Percentiles rank a stretch among this genome's conserved stretches.
phyloP scores from a whole-genome alignment of 768 basidiomycete genomes.

The Flagelloscypha sp. region DNA sequence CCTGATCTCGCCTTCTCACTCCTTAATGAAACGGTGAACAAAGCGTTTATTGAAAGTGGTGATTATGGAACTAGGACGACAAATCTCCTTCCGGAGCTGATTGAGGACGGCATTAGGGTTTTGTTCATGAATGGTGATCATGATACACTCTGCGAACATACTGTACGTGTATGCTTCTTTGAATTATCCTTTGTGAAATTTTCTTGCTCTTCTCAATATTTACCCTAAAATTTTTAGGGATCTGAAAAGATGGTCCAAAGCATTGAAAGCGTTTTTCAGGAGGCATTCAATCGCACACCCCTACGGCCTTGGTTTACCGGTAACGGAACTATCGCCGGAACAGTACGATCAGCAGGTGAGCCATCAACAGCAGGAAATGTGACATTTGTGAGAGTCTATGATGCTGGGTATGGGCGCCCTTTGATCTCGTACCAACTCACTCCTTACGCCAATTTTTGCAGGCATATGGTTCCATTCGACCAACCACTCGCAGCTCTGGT shows the following conservation, averaged over 20 bases:
- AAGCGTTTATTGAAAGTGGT: constrained; percentile 41
- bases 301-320: constrained; percentile 25
- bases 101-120: constrained; percentile 41
- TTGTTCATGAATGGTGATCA: constrained; percentile 31
- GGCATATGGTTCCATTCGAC: constrained; percentile 37
- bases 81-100: constrained; percentile 37
- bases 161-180: constrained; percentile 1
- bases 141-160: constrained; percentile 16
- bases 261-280: constrained; percentile 30
- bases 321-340: constrained; percentile 29
- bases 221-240: constrained; percentile 34
- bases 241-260: constrained; percentile 32
- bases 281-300: constrained; percentile 25
- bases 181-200: constrained; percentile 6
- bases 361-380: constrained; percentile 33
- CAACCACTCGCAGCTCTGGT: constrained; percentile 39
- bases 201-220: constrained; percentile 16
- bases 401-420: constrained; percentile 34
- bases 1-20: constrained; percentile 21
- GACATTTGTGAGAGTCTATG: constrained; percentile 39
- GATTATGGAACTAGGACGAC: constrained; percentile 22
- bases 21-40: constrained; percentile 34
- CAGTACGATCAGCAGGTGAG: constrained; percentile 32
- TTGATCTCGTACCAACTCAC: not conserved
- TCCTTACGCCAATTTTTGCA: constrained; percentile 6